These are phyloP conservation scores for Mentha longifolia DNA, from an alignment of 257 asterid species.

Conservation along the genomic window DNA sequence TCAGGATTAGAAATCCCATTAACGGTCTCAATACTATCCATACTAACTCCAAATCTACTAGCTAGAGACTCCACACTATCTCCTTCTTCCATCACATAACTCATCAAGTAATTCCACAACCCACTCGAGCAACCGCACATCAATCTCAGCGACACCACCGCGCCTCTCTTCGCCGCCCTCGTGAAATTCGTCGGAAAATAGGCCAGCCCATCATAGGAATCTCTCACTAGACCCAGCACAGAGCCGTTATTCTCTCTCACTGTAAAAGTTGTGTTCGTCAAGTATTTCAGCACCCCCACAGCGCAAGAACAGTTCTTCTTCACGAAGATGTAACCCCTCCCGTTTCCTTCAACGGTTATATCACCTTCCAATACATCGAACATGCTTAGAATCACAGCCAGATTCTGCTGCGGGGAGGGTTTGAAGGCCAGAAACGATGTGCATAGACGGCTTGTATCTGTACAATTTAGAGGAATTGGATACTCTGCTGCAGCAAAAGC, in stretches of 20 bases:
- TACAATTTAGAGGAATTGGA: constrained; percentile 72
- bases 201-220: constrained; percentile 78
- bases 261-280: constrained; percentile 77
- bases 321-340: constrained; percentile 70
- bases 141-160: constrained; percentile 77
- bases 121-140: constrained; percentile 97
- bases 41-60: constrained; percentile 97
- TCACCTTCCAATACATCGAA: constrained; percentile 83
- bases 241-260: constrained; percentile 75
- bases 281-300: constrained; percentile 51
- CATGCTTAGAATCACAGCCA: constrained; percentile 81
- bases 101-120: constrained; percentile 92
- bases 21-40: constrained; percentile 83
- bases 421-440: constrained; percentile 87
- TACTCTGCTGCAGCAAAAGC: constrained; percentile 34
- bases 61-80: constrained; percentile 89
- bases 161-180: constrained; percentile 81
- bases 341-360: constrained; percentile 78
- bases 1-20: constrained; percentile 84
- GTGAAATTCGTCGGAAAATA: constrained; percentile 71
- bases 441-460: constrained; percentile 79
- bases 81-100: constrained; percentile 88
- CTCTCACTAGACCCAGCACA: constrained; percentile 66
- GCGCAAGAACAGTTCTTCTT: constrained; percentile 96
- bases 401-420: constrained; percentile 61